Percentiles rank a stretch among this genome's conserved stretches.
phyloP scores from a whole-genome alignment of 768 basidiomycete species.

The Lactarius indigo region DNA sequence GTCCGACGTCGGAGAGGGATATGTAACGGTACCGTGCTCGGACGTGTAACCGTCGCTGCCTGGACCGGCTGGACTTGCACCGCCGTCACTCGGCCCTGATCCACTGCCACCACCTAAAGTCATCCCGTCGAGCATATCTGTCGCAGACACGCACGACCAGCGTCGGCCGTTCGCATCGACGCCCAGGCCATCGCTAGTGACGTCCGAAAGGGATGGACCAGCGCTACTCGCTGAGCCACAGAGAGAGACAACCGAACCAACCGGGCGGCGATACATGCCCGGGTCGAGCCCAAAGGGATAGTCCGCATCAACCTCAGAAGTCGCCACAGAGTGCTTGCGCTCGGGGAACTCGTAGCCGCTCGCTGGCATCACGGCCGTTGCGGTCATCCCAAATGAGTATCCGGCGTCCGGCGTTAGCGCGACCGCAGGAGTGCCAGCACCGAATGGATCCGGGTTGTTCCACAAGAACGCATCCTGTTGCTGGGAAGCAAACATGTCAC shows the following conservation, averaged over 20 bases:
- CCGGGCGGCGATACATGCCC: slow-evolving; percentile 20
- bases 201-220: slow-evolving; percentile 24
- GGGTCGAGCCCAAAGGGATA: slow-evolving; percentile 8
- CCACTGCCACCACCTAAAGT: slow-evolving; percentile 9
- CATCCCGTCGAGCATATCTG: slow-evolving; percentile 19
- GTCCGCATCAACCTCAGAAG: slow-evolving; percentile 12
- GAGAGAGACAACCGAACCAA: slow-evolving; percentile 20
- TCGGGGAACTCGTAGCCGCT: slow-evolving; percentile 24
- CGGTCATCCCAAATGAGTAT: slow-evolving; percentile 21
- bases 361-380: neutral
- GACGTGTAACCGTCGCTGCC: slow-evolving; percentile 23
- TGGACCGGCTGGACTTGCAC: neutral
- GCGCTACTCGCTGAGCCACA: slow-evolving; percentile 21
- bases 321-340: slow-evolving; percentile 18
- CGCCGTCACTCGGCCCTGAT: slow-evolving; percentile 5
- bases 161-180: slow-evolving; percentile 23
- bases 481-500: slow-evolving; percentile 2
- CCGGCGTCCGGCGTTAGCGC: slow-evolving; percentile 21
- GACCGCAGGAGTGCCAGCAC: slow-evolving; percentile 4
- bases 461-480: slow-evolving; percentile 18
- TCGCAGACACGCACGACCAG: slow-evolving; percentile 25
- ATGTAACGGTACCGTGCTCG: slow-evolving; percentile 22
- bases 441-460: slow-evolving; percentile 24
- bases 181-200: slow-evolving; percentile 18
- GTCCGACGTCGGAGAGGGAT: slow-evolving; percentile 23